Conservation (phyloP, 2,329 filamentous ascomycete species). For the Furcasterigmium furcatum region DNA sequence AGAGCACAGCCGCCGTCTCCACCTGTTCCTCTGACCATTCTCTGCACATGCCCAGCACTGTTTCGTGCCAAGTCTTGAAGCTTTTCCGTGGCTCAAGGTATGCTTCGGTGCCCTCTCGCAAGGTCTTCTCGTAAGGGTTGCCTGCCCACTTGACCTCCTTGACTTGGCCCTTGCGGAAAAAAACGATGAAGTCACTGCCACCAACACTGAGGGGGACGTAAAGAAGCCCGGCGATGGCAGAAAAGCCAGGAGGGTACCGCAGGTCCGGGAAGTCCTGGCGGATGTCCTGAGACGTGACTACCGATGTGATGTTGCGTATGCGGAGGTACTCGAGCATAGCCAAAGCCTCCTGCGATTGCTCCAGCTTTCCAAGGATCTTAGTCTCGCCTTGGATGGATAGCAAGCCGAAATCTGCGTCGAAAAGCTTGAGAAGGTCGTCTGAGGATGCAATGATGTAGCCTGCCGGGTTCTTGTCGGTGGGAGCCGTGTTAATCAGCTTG, state of each 20-base stretch:
- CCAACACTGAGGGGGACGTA: conserved; percentile 76
- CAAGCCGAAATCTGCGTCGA: conserved; percentile 83
- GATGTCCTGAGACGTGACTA: conserved; percentile 76
- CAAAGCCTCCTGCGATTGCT: conserved; percentile 77
- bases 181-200: conserved; percentile 83
- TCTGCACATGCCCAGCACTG: conserved; percentile 73
- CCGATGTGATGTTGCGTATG: conserved; percentile 69
- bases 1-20: conserved; percentile 84
- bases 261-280: conserved; percentile 76
- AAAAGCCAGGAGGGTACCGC: conserved; percentile 75
- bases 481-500: conserved; percentile 83
- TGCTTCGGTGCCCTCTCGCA: conserved; percentile 68
- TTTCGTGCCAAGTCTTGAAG: conserved; percentile 81
- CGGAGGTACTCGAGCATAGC: conserved; percentile 83
- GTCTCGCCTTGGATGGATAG: conserved; percentile 86
- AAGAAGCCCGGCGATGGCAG: conserved; percentile 72
- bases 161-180: conserved; percentile 76
- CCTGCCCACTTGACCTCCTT: conserved; percentile 83
- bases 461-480: conserved; percentile 77
- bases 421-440: conserved; percentile 78
- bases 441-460: conserved; percentile 90
- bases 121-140: conserved; percentile 78
- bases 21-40: conserved; percentile 90
- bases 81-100: conserved; percentile 77
- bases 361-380: conserved; percentile 73